Base-by-base conservation (phyloP, 768 basidiomycete genomes). In the Mycena chlorophos region DNA sequence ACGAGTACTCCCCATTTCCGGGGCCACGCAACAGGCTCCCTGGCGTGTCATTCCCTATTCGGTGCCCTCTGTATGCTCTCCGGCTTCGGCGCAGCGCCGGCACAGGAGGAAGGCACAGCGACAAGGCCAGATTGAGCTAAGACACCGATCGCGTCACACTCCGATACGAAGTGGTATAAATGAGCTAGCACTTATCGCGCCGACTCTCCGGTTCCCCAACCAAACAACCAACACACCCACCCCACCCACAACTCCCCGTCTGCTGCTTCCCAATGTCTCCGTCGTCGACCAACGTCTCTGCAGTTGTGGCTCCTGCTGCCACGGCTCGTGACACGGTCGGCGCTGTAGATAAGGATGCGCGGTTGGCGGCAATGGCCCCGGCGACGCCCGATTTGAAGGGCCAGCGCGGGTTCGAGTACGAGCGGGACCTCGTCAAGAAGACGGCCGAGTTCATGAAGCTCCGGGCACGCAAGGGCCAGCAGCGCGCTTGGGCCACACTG, bases 351-450 rank as follows among this genome's bases (percentile, higher is more conserved):
- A 62, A 62, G 54, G 60, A 62, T 42, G 39, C 54, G 14, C 30
- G 38, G 49, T 42, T 58, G 56, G 40, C 49, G 48, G 51, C 43
- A n/a, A 47, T 56, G 29, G 42, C 49, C 51, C 57, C 61, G 37
- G 49, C 56, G 50, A 65, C 19, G 52, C 67, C 47, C 26, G 65
- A 65, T 58, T 49, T 68, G 57, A 78, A 77, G 67, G 78, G 80
- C 60, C 54, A 70, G 38, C 76, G 80, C 14, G 77, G 77, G 8
- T 77, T 70, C 63, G 81, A 82, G 67, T 79, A 78, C 60, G 75
- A 78, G 50, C 65, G 81, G 47, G 78, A 81, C 67, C 71, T 74
- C 49, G 62, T 68, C 31, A 79, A 75, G 74, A 75, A 75, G 65
- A 72, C 76, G 26, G 72, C 70, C 19, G 77, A 77, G 51, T 58